Evolutionary conservation across 2,329 filamentous ascomycete genomes (phyloP).

Genomic region (Nothophoma quercina): DNA sequence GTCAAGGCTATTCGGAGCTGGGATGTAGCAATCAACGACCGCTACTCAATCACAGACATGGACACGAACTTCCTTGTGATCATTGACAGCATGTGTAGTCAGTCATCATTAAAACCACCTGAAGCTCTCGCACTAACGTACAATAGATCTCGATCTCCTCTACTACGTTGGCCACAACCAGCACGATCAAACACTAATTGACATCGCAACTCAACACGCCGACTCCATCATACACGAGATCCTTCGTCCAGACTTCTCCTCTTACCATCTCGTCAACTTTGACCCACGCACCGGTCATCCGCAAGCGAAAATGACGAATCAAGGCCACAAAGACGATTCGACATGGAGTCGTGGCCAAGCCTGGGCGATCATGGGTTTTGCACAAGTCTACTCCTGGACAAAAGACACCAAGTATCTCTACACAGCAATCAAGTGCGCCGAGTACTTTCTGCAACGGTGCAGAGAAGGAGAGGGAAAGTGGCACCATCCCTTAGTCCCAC

Average conservation of each 20-base stretch:
- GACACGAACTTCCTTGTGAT: slow-evolving; percentile 51
- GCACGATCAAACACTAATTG: slow-evolving; percentile 38
- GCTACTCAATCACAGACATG: slow-evolving; percentile 48
- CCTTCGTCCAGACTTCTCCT: slow-evolving; percentile 46
- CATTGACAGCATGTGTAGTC: slow-evolving; percentile 55
- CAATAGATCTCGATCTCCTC: slow-evolving; percentile 50
- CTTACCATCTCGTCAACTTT: slow-evolving; percentile 58
- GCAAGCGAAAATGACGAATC: slow-evolving; percentile 58
- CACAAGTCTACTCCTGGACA: slow-evolving; percentile 59
- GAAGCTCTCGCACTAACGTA: background rate
- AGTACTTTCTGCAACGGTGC: slow-evolving; percentile 57
- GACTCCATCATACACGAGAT: slow-evolving; percentile 47
- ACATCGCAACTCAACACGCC: slow-evolving; percentile 52
- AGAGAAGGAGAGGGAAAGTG: slow-evolving; percentile 42
- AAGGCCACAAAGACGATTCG: slow-evolving; percentile 55
- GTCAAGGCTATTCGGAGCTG: slow-evolving; percentile 59
- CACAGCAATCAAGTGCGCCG: slow-evolving; percentile 55
- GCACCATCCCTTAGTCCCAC: slow-evolving; percentile 49
- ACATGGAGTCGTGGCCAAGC: slow-evolving; percentile 60
- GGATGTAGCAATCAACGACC: slow-evolving; percentile 53
- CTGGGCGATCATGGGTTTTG: slow-evolving; percentile 59
- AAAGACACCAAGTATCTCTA: slow-evolving; percentile 52
- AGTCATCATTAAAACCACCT: background rate
- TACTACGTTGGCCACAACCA: slow-evolving; percentile 47
- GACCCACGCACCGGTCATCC: slow-evolving; percentile 53